Base-by-base conservation (phyloP, 495 filamentous ascomycete genomes). In the Penicillium odoratum region DNA sequence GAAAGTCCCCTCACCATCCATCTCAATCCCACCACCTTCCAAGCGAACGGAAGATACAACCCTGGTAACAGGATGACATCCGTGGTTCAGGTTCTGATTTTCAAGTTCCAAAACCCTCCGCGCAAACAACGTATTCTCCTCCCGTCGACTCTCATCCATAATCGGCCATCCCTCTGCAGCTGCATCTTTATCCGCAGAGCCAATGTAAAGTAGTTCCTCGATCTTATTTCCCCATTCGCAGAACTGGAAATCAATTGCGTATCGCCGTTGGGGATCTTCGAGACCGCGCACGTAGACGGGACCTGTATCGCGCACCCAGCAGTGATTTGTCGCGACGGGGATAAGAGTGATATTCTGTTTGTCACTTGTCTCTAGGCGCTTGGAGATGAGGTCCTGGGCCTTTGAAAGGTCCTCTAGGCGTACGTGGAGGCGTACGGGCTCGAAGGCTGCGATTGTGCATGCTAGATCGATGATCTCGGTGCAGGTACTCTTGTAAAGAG, bases 231-330 rank as follows among this genome's bases (percentile, higher is more conserved):
- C 71, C 71, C 71, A 74, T 53, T 72, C 71, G 49, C 65, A 67
- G 57, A 74, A 74, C 5, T 47, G 54, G 45, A 74, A 74, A 51
- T 74, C 63, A 9, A 74, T 59, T 10, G 69, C 71, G 30, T 60
- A 63, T 5, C 69, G 65, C 18, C 52, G 44, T 6, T 47, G 13
- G 0, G 36, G 36, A 43, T 65, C 55, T 7, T 62, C 53, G 6
- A 48, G 55, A n/a, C 56, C 51, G 44, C 60, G 66, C 18, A 73
- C 66, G 52, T 73, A 74, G 11, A 72, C 66, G 15, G 71, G 71
- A 0, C 69, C 71, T 3, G 70, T 74, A 50, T 74, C 71, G 34
- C 71, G 66, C 29, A 73, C 67, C 71, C 71, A 74, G 63, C 61
- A 52, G 59, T 74, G 69, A 55, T 72, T 74, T 21, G 66, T 72